Evolutionary conservation across 805 yeast species (phyloP), one percentile per base, ranked within the genome.

Genomic region (Monosporozyma siamensis): DNA sequence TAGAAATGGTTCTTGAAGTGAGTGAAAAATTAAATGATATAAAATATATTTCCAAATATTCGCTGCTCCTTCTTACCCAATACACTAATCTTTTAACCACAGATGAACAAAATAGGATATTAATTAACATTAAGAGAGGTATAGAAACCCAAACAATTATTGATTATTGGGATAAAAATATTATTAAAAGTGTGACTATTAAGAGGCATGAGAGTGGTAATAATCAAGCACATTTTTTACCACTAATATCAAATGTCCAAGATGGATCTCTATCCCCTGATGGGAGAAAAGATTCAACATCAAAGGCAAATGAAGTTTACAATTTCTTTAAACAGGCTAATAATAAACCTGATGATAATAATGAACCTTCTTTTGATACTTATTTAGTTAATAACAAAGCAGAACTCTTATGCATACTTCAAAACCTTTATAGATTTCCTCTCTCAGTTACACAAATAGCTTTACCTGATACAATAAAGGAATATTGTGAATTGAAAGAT

Each of bases 341-440:
- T 56, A 51, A 31, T 48, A 23, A 17, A 9, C 21, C 31, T 7
- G 24, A 36, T n/a, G 22, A 20, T 10, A n/a, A 21, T 1, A 3
- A 1, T 27, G 29, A n/a, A 14, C 18, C 9, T 6, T 12, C 15
- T 14, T 21, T 35, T 32, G 32, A 37, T 3, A 23, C 25, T 10
- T 54, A 67, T 15, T 49, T 78, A 6, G 78, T 79, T 14, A 83
- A 78, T 26, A 95, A 87, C 41, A 66, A 73, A 4, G 72, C 75
- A 10, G 82, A 77, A 44, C 65, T 83, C 14, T 56, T 66, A 5
- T 64, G 85, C 2, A 64, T 68, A 3, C 53, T 89, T 7, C 88
- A 82, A 54, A 90, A 90, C 56, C 95, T 95, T 7, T 86, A 77
- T 63, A 74, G 75, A 5, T 86, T 85, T 59, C 86, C 81, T 34